Base-by-base conservation (phyloP, 164 flowering plant genomes). In the Hamamelis virginiana region DNA sequence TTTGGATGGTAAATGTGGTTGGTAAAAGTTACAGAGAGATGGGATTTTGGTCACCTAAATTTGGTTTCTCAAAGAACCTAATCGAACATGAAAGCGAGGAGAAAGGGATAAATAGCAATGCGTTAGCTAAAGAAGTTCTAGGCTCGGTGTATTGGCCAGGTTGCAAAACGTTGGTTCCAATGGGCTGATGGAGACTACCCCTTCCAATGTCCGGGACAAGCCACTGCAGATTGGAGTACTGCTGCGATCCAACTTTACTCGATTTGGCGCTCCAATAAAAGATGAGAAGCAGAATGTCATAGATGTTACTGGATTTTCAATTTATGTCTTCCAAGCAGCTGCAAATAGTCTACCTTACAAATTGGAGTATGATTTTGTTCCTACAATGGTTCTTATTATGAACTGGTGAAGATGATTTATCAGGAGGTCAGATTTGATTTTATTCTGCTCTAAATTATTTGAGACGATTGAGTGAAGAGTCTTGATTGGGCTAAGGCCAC, bases 241-340 rank as follows among this genome's bases (percentile, higher is more conserved):
- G 1, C 4, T 46, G 16, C 9, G 16, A 15, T 46, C 50, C 50
- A 46, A 46, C 50, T 46, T 46, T 15, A 9, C 50, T 46, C 50
- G 11, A 10, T 46, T 46, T 46, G 18, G 9, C 0, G 13, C 9
- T 9, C 14, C 11, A 11, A 15, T 12, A 9, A 46, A 10, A 46
- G 16, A 46, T 46, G 50, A 15, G 41, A 33, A 33, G 1, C 19
- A 16, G 9, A 65, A 47, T 33, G 16, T 5, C 19, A 44, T 62
- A 16, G 25, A 8, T 16, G 9, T 65, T 3, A 58, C 50, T 5
- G 75, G 75, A 22, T 67, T 66, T 61, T 50, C 66, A 13, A 23
- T 33, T 6, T 2, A 33, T 33, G 41, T 33, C 41, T 33, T 33
- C 41, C 41, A 33, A 33, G 41, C 41, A 33, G 41, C 6, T 33